phyloP scores from a whole-genome alignment of 345 rosid genomes.

The Hevea brasiliensis region DNA sequence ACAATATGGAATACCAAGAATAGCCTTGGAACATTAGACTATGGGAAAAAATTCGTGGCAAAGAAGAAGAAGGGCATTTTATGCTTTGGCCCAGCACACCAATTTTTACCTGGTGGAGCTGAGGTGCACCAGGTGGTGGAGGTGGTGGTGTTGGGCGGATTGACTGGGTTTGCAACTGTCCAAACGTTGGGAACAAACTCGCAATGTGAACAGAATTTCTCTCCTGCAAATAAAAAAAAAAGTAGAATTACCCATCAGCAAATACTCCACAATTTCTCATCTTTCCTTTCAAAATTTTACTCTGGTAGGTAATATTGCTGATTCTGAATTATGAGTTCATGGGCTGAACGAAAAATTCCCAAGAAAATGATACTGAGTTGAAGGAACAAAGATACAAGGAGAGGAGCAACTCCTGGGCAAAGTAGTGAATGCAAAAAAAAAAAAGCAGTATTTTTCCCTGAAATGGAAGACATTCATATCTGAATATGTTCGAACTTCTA shows the following conservation, averaged over 20 bases:
- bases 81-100: neutral
- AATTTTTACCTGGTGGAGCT: conserved; percentile 46
- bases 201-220: conserved; percentile 62
- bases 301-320: neutral
- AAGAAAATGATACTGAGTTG: too few species aligned
- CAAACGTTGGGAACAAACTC: conserved; percentile 56
- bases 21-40: neutral
- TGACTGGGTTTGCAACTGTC: conserved; percentile 52
- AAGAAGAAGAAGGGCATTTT: conserved; percentile 12
- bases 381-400: too few species aligned
- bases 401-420: neutral
- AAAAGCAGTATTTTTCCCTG: neutral
- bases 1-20: neutral
- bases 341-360: too few species aligned
- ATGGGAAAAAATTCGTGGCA: neutral
- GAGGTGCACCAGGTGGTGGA: conserved; percentile 35
- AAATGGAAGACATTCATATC: conserved; percentile 3
- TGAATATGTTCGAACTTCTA: neutral
- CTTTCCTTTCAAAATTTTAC: too few species aligned
- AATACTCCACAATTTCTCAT: too few species aligned
- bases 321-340: neutral
- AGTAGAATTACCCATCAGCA: neutral
- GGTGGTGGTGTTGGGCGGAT: conserved; percentile 36
- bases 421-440: neutral
- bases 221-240: conserved; percentile 42